A percentile compares a stretch with the other conserved stretches of the same genome.
Evolutionary conservation across 2,329 filamentous ascomycete species (phyloP).

Genomic region (Fusarium graminum): DNA sequence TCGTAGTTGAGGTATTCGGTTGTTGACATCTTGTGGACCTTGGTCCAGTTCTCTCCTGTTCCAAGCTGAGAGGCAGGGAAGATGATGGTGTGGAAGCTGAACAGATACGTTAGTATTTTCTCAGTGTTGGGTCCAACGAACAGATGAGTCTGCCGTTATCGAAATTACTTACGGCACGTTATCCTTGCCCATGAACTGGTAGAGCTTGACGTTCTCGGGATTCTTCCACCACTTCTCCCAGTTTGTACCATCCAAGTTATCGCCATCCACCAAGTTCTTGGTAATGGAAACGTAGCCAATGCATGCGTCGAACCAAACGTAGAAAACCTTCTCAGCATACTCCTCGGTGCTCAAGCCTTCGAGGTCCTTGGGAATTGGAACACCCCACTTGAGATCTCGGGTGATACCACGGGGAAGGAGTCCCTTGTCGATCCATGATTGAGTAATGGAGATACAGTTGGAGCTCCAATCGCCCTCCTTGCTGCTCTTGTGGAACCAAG

Average conservation of each 20-base stretch:
- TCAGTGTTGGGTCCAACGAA: too few relatives aligned
- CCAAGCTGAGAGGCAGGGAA: conserved; percentile 91
- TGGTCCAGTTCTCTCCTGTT: conserved; percentile 87
- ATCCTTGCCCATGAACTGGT: conserved; percentile 93
- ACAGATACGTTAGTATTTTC: conserved; percentile 15
- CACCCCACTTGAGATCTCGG: conserved; percentile 91
- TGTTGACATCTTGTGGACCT: conserved; percentile 87
- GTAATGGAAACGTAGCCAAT: conserved; percentile 98
- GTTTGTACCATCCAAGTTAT: conserved; percentile 65
- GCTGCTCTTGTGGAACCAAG: conserved; percentile 81
- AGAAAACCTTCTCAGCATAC: conserved; percentile 79
- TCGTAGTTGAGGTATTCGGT: conserved; percentile 92
- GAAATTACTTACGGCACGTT: conserved; percentile 65
- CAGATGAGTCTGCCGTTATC: not conserved
- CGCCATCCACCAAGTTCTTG: conserved; percentile 80
- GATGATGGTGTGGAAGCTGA: conserved; percentile 80
- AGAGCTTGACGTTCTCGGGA: conserved; percentile 86
- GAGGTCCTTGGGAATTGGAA: conserved; percentile 63
- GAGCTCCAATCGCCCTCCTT: conserved; percentile 81
- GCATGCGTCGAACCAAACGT: conserved; percentile 93
- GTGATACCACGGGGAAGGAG: conserved; percentile 90
- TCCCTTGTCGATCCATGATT: conserved; percentile 85
- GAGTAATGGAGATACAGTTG: conserved; percentile 81
- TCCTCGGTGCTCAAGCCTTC: conserved; percentile 66
- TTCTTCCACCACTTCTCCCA: conserved; percentile 98